Evolutionary conservation across 805 yeast genomes (phyloP).

Genomic region (Wickerhamomyces tratensis): DNA sequence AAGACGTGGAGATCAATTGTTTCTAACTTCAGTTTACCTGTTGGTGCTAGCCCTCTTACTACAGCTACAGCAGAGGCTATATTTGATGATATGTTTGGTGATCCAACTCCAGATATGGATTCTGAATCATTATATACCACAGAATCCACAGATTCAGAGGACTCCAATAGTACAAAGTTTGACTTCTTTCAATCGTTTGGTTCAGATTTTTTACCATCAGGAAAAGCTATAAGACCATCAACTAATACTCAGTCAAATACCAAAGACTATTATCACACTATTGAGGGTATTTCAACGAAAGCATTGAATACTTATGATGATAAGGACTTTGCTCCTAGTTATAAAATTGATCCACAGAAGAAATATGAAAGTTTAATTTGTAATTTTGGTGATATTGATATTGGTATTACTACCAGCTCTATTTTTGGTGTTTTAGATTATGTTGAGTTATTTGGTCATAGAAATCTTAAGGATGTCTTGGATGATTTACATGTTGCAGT

Average conservation of each 20-base stretch:
- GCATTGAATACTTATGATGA: constrained; percentile 8
- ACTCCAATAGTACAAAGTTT: too few species aligned
- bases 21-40: constrained; percentile 57
- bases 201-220: constrained; percentile 1
- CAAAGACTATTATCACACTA: constrained; percentile 6
- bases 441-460: constrained; percentile 22
- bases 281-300: constrained; percentile 10
- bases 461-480: constrained; percentile 38
- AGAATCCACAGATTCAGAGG: not conserved
- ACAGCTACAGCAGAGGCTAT: constrained; percentile 32
- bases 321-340: constrained; percentile 10
- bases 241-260: not conserved
- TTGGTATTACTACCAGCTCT: constrained; percentile 35
- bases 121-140: not conserved
- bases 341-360: constrained; percentile 26
- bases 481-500: constrained; percentile 60
- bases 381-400: constrained; percentile 42
- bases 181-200: constrained; percentile 13
- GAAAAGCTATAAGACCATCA: not conserved
- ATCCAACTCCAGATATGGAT: constrained; percentile 1
- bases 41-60: constrained; percentile 50
- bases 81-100: constrained; percentile 11
- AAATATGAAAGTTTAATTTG: constrained; percentile 47
- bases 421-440: constrained; percentile 29
- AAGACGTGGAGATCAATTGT: constrained; percentile 39